Base-by-base conservation (phyloP, 495 filamentous ascomycete genomes). In the Lasiosphaeris hirsuta region DNA sequence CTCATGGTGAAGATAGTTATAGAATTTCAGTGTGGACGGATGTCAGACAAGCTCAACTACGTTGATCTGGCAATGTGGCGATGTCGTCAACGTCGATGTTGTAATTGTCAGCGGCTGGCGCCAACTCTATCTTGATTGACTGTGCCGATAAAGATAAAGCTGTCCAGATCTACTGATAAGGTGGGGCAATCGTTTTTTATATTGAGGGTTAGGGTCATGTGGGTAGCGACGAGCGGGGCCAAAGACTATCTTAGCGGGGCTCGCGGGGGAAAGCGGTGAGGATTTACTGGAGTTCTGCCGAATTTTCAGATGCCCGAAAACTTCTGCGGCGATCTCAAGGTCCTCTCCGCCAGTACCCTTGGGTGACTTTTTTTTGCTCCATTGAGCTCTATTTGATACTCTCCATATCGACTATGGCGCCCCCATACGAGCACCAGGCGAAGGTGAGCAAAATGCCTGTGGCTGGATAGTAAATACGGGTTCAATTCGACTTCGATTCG, bases 1-100 rank as follows among this genome's bases (percentile, higher is more conserved):
- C 64, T 53, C 68, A 72, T 72, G 50, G n/a, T 61, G 44, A 42
- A 10, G 13, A 33, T n/a, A n/a, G 0, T 11, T 2, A 49, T 8
- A 10, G 42, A 9, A 10, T 17, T 10, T 18, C 15, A 3, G 43
- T n/a, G 6, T 41, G 47, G 38, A 30, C 5, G 19, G 40, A 5
- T 51, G 18, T n/a, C n/a, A 13, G 9, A 9, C 13, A 10, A 19
- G 43, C n/a, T 48, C 9, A 11, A 8, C 33, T 19, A 37, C 8
- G 44, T 10, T 15, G 35, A 19, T 54, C 15, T 37, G 37, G 15
- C 30, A 17, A 30, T 38, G 15, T 51, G 11, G 23, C 34, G 54
- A 49, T 52, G 30, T 44, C 34, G 48, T 43, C 47, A 42, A 50
- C 36, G 23, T 15, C 4, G 13, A 10, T 11, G 23, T 46, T 14